phyloP scores from a whole-genome alignment of 2,329 filamentous ascomycete genomes.

The Sclerotinia sclerotiorum region DNA sequence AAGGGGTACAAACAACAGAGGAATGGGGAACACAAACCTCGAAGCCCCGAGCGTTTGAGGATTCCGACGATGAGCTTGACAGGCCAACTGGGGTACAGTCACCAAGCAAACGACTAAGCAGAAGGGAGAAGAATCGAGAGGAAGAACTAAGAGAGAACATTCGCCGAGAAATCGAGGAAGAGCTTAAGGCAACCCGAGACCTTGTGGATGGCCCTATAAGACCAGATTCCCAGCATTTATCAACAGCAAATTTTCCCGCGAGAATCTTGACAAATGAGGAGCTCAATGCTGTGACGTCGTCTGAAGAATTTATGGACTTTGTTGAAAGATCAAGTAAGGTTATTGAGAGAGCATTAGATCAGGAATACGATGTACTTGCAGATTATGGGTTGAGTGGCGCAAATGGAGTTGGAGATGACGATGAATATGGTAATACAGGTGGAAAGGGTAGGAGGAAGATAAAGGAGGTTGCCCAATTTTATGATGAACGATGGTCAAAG shows the following conservation, averaged over 20 bases:
- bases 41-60: conserved; percentile 55
- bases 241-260: conserved; percentile 66
- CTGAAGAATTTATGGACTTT: conserved; percentile 92
- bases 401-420: conserved; percentile 74
- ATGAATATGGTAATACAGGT: conserved; percentile 67
- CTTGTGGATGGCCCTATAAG: conserved; percentile 53
- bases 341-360: conserved; percentile 89
- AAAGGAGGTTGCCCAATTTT: conserved; percentile 90
- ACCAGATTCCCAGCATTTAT: conserved; percentile 47
- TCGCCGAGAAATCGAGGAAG: conserved; percentile 87
- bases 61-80: conserved; percentile 65
- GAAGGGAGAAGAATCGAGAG: conserved; percentile 77
- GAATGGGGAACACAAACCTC: conserved; percentile 61
- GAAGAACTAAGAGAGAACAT: conserved; percentile 86
- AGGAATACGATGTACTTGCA: conserved; percentile 93
- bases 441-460: conserved; percentile 72
- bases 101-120: conserved; percentile 72
- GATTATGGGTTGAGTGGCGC: conserved; percentile 84
- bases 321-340: conserved; percentile 95
- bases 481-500: conserved; percentile 92
- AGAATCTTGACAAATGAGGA: conserved; percentile 82
- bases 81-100: conserved; percentile 54
- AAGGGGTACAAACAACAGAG: conserved; percentile 88
- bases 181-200: conserved; percentile 72
- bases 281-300: conserved; percentile 83